Evolutionary conservation across 139 green algal genomes (phyloP).

Genomic region (Micractinium conductrix): DNA sequence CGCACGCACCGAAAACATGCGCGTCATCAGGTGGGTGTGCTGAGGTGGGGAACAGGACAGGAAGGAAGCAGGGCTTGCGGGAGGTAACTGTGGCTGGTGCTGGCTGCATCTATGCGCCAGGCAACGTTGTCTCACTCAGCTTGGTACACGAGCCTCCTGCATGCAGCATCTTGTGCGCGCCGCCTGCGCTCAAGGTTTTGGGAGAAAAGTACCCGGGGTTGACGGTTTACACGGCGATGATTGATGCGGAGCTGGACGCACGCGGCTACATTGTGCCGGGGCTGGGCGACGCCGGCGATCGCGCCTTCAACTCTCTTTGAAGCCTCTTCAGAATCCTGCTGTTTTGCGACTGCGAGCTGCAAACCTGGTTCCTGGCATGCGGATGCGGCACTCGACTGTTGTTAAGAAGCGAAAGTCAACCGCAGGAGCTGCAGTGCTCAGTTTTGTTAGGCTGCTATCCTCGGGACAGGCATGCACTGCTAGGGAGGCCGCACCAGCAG

Average conservation of each 20-base stretch:
- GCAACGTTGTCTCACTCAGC: neutral
- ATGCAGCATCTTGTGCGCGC: conserved; percentile 70
- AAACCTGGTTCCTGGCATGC: too few species aligned
- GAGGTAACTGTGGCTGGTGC: neutral
- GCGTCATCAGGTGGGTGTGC: conserved; percentile 63
- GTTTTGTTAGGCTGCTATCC: too few species aligned
- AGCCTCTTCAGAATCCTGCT: too few species aligned
- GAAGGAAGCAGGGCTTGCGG: neutral
- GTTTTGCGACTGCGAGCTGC: too few species aligned
- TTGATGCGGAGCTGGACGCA: conserved; percentile 93
- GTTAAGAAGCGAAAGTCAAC: too few species aligned
- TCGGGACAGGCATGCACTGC: too few species aligned
- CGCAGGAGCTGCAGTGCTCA: too few species aligned
- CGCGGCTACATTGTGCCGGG: conserved; percentile 94
- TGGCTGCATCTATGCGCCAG: neutral
- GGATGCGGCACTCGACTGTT: too few species aligned
- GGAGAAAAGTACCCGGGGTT: conserved; percentile 80
- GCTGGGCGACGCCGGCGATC: conserved; percentile 92
- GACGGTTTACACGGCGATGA: conserved; percentile 90
- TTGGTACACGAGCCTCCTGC: neutral
- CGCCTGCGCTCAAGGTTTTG: conserved; percentile 81
- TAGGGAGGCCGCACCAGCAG: too few species aligned
- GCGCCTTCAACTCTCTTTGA: conserved; percentile 61
- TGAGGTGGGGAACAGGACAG: neutral
- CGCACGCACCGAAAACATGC: conserved; percentile 76